A percentile compares a stretch with the other conserved stretches of the same genome.
Evolutionary conservation across 805 yeast species (phyloP).

Genomic region (Spathaspora hagerdaliae): DNA sequence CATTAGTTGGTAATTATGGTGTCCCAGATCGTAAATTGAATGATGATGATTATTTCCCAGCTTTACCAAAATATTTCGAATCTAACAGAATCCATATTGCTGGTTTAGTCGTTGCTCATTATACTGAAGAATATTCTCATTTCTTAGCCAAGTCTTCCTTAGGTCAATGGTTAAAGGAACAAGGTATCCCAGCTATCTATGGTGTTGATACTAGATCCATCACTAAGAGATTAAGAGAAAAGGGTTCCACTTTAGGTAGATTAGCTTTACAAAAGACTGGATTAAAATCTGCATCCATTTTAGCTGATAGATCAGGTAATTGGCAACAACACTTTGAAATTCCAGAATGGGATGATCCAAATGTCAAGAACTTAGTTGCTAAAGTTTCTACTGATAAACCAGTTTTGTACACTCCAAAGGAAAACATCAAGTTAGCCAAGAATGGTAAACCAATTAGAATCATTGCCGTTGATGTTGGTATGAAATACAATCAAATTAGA

Average conservation of each 20-base stretch:
- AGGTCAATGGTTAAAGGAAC: conserved; percentile 88
- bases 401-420: conserved; percentile 67
- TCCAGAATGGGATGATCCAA: conserved; percentile 93
- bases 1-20: conserved; percentile 97
- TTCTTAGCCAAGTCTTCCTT: conserved; percentile 88
- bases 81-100: conserved; percentile 90
- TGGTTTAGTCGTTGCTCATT: conserved; percentile 94
- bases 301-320: conserved; percentile 26
- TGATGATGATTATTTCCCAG: conserved; percentile 62
- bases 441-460: conserved; percentile 79
- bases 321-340: conserved; percentile 67
- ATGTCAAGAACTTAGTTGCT: conserved; percentile 85
- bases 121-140: conserved; percentile 94
- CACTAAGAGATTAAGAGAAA: conserved; percentile 87
- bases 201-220: conserved; percentile 97
- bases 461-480: conserved; percentile 93
- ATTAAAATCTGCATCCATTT: conserved; percentile 25
- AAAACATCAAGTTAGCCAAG: conserved; percentile 48
- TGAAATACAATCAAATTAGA: conserved; percentile 96
- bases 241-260: conserved; percentile 93
- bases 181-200: conserved; percentile 92
- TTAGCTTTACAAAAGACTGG: conserved; percentile 55
- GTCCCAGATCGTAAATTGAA: conserved; percentile 80
- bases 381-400: conserved; percentile 81
- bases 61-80: conserved; percentile 89